Evolutionary conservation across 257 asterid genomes (phyloP), one percentile per base, ranked within the genome.

Genomic region (Ocimum tenuiflorum): DNA sequence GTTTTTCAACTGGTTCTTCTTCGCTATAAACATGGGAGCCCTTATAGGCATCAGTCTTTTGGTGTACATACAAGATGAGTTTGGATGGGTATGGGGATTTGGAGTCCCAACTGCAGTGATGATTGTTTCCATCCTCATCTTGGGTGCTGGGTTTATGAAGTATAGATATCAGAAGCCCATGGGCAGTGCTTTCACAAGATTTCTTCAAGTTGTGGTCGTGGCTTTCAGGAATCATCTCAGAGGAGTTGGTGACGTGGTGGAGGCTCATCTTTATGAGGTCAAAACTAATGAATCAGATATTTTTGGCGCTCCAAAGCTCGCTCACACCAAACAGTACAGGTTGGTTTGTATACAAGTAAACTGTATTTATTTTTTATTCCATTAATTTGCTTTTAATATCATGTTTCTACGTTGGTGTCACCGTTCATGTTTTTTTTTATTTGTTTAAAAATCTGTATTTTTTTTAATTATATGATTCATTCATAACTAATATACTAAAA

Each of bases 1-100:
- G 4, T 89, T 89, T 52, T 89, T 89, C 79, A 89, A 89, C 48
- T 89, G 96, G 96, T 89, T 86, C 70, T 89, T 84, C 86, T 86
- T 86, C 38, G 95, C 95, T 22, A 89, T 89, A 23, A 89, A 89
- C 76, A 83, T 80, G 91, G 95, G 94, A 14, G 96, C 95, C 22
- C 80, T 89, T 13, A 43, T 85, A 59, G 96, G 96, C 8, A 83
- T 89, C 42, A 89, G 95, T 0, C 62, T 89, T 8, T 3, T 89
- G 42, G 95, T 89, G 53, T 89, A 83, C 41, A n/a, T 86, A 0
- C 85, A 86, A 72, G 82, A 72, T 0, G 70, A 78, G 60, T 83
- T 78, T 10, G 96, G 95, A 0, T 89, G 86, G 85, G 60, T 39
- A 35, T 89, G 96, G 95, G 96, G 96, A 23, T 86, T 89, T 23